Base-by-base conservation (phyloP, 805 yeast species). In the Wickerhamiella vanderwaltii region DNA sequence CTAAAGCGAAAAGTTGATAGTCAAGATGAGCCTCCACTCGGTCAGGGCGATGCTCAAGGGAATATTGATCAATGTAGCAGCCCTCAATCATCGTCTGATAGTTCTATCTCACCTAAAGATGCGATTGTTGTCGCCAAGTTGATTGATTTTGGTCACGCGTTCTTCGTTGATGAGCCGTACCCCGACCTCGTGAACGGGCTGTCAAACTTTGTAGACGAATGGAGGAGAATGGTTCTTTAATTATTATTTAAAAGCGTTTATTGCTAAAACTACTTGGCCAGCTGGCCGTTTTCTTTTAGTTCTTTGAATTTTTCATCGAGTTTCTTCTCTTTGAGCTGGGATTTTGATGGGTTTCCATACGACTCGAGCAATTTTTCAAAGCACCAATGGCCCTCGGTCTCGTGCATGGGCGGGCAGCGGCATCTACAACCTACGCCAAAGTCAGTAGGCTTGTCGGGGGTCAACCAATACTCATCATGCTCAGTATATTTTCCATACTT, bases 91-190 rank as follows among this genome's bases (percentile, higher is more conserved):
- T 63, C 35, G 16, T 9, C 17, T 4, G 43, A 32, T 2, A 20
- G 19, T n/a, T 32, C 17, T n/a, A 13, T 7, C 16, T 16, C 11
- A 29, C 35, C 9, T 30, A 43, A 6, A 38, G 39, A 22, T 54
- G 49, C 34, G 15, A 56, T 83, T 37, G 78, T 87, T 46, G 61
- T 72, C 5, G 61, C 85, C 40, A 69, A 75, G 29, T 52, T 87
- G 37, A 85, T 91, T 5, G 98, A 91, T 59, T 86, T 91, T 65
- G 96, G 96, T 1, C 97, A 91, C 57, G 73, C 95, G 0, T 71
- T 64, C 46, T 61, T 71, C 45, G 67, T 70, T 0, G 44, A 68
- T 44, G 85, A 86, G 0, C 71, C 71, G 15, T 96, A 86, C 58
- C 81, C 73, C 35, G 80, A 82, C 53, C 62, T 78, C 2, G 56